phyloP scores from a whole-genome alignment of 768 basidiomycete genomes.

The Punctularia strigosozonata region DNA sequence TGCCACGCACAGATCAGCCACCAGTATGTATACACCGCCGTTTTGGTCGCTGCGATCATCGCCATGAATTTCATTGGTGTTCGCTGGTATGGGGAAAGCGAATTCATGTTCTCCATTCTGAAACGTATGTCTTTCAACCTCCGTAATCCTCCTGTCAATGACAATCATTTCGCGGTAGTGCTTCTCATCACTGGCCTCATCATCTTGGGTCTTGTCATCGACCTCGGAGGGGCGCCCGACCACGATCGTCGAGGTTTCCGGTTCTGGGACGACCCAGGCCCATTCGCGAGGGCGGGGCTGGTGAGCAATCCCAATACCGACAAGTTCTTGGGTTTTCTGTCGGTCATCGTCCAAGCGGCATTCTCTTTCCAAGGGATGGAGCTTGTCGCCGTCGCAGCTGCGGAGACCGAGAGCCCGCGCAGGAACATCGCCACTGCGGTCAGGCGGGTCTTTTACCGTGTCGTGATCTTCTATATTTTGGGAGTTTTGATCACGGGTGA shows the following conservation, averaged over 20 bases:
- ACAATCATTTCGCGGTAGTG: conserved; percentile 19
- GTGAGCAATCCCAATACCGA: conserved; percentile 23
- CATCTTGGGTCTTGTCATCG: conserved; percentile 53
- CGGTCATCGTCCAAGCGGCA: conserved; percentile 39
- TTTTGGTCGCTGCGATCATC: conserved; percentile 45
- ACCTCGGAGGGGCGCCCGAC: conserved; percentile 67
- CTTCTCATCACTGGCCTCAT: conserved; percentile 46
- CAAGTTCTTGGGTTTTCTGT: conserved; percentile 28
- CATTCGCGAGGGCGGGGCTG: conserved; percentile 21
- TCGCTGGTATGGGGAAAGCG: conserved; percentile 61
- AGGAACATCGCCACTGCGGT: conserved; percentile 72
- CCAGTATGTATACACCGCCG: conserved; percentile 42
- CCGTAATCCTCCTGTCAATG: conserved; percentile 3
- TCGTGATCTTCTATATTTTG: conserved; percentile 63
- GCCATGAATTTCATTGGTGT: conserved; percentile 62
- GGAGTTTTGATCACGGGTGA: too few relatives aligned
- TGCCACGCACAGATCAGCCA: conserved; percentile 34
- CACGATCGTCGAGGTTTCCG: conserved; percentile 59
- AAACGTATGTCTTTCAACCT: conserved; percentile 36
- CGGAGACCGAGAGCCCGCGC: conserved; percentile 68
- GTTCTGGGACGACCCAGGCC: conserved; percentile 70
- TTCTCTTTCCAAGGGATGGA: conserved; percentile 79
- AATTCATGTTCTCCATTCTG: conserved; percentile 55
- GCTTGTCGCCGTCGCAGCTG: conserved; percentile 63
- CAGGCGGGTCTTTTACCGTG: conserved; percentile 68